Evolutionary conservation across 345 rosid species (phyloP), one percentile per base, ranked within the genome.

Genomic region (Melastoma malabathricum): DNA sequence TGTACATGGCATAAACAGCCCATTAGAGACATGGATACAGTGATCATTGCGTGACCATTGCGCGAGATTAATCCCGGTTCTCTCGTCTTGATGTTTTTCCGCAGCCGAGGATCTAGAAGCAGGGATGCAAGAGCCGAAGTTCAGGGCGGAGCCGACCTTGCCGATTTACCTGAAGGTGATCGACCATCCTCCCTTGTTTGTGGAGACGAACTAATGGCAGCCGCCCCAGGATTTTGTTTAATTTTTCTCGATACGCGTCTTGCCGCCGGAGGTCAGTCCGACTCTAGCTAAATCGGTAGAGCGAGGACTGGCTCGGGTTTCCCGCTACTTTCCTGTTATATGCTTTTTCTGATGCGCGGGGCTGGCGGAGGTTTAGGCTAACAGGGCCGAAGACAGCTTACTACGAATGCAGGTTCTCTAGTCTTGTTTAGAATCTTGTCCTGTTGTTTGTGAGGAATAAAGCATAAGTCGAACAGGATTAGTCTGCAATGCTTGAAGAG

Each of bases 91-190:
- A 52, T 64, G 56, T 47, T 18, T 62, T 14, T 68, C 41, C 79
- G 75, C 96, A 92, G 98, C 80, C 13, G 96, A 87, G 52, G 96
- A 87, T 57, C 58, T 75, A 55, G 96, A 87, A 72, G 72, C 76
- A 15, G 89, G 95, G 48, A 59, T 12, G 12, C 51, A 18, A 17
- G 87, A 73, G 67, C 74, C 69, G 1, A 90, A 70, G 68, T 74
- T 90, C 66, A 86, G 72, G 44, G 65, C 87, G 2, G 98, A 90
- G 49, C 96, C 93, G 22, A 84, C 96, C 19, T 59, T 82, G 63
- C 98, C 96, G 15, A 80, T 90, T 48, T 86, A 72, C 70, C 89
- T 90, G 3, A 90, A 90, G 96, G 98, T 90, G 73, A 66, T 46
- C 46, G 1, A 34, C 41, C 41, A 34, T 1, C 41, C 12, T 34